These are phyloP conservation scores for Meira nashicola DNA, from an alignment of 1,284 basidiomycete species.

Conservation along the genomic window DNA sequence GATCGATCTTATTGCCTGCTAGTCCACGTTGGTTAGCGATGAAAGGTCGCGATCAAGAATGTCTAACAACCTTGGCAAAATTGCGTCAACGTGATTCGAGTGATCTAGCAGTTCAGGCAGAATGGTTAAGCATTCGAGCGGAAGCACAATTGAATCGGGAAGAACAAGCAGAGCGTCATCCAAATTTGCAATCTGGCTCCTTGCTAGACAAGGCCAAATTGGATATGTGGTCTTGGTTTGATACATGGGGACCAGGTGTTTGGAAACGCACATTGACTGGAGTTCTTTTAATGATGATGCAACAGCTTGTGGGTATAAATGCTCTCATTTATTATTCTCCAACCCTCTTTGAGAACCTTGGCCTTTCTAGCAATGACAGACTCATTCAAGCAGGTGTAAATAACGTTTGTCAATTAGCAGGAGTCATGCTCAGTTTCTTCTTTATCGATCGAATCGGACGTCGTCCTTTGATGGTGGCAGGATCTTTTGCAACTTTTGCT, in stretches of 20 bases:
- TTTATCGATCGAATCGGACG: conserved; percentile 22
- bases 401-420: conserved; percentile 23
- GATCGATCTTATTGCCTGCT: conserved; percentile 19
- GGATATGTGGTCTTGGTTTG: conserved; percentile 48
- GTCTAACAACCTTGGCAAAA: conserved; percentile 45
- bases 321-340: conserved; percentile 33
- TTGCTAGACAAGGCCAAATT: conserved; percentile 62
- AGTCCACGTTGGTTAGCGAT: conserved; percentile 31
- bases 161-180: conserved; percentile 41
- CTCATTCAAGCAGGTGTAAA: conserved; percentile 21
- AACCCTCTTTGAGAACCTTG: conserved; percentile 25
- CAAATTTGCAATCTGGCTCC: conserved; percentile 63
- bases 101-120: conserved; percentile 23
- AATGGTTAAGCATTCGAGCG: conserved; percentile 26
- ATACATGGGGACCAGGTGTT: conserved; percentile 16
- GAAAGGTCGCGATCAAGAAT: conserved; percentile 21
- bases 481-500: conserved; percentile 15
- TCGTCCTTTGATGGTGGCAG: conserved; percentile 19
- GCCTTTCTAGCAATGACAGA: conserved; percentile 18
- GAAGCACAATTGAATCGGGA: conserved; percentile 53
- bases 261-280: conserved; percentile 17
- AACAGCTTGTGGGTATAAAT: conserved; percentile 27
- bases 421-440: conserved; percentile 23
- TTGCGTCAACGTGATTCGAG: conserved; percentile 55
- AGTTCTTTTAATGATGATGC: conserved; percentile 28